A percentile compares a stretch with the other conserved stretches of the same genome.
These are phyloP conservation scores for Corymbia maculata DNA, from an alignment of 345 rosid species.

Conservation along the genomic window DNA sequence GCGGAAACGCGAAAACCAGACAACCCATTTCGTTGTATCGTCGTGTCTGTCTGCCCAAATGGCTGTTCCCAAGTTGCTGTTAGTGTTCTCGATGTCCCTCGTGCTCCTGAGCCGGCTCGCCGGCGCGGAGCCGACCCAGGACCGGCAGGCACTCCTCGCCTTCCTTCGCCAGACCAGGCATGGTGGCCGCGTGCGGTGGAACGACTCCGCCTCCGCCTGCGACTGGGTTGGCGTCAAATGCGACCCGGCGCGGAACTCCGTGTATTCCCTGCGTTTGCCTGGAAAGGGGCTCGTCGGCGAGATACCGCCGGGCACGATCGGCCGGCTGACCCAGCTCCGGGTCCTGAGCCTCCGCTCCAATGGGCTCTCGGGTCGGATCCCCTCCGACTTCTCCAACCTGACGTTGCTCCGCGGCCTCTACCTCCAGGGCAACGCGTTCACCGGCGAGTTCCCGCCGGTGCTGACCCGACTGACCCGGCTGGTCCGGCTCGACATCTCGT, in stretches of 20 bases:
- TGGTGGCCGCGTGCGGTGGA: slow-evolving; percentile 70
- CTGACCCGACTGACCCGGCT: slow-evolving; percentile 41
- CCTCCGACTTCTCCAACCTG: slow-evolving; percentile 75
- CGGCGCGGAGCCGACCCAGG: slow-evolving; percentile 51
- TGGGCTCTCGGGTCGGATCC: slow-evolving; percentile 73
- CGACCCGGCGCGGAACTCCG: slow-evolving; percentile 35
- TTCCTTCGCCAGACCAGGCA: slow-evolving; percentile 49
- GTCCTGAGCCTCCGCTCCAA: slow-evolving; percentile 85
- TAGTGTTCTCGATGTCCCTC: neutral
- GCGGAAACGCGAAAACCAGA: neutral
- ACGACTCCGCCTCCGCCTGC: slow-evolving; percentile 60
- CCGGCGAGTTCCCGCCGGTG: slow-evolving; percentile 55
- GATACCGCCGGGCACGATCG: slow-evolving; percentile 62
- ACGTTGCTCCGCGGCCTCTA: slow-evolving; percentile 68
- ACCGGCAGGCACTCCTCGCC: slow-evolving; percentile 76
- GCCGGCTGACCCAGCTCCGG: slow-evolving; percentile 57
- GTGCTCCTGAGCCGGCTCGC: slow-evolving; percentile 23
- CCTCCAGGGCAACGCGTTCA: slow-evolving; percentile 55
- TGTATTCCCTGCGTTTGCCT: slow-evolving; percentile 68
- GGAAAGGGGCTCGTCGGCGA: slow-evolving; percentile 68
- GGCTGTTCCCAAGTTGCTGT: neutral
- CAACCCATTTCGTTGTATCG: neutral
- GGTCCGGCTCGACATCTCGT: slow-evolving; percentile 67
- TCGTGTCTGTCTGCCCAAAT: neutral
- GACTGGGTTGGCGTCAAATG: slow-evolving; percentile 77